phyloP scores from a whole-genome alignment of 176 grass and related monocot genomes.

The Dendrocalamus sinicus region DNA sequence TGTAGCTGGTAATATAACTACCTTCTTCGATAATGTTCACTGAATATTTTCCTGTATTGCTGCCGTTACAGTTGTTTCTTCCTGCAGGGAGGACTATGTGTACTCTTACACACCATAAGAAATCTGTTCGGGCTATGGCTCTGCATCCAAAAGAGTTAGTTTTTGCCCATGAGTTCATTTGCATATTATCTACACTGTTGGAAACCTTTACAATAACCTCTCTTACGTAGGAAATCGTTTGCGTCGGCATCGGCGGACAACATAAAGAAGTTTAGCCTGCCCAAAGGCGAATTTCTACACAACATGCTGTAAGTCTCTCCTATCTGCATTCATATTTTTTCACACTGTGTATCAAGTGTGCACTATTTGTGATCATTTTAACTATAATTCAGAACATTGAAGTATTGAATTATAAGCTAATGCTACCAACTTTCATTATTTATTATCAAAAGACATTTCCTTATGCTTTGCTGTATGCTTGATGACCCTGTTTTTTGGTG shows the following conservation, averaged over 20 bases:
- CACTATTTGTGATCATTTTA: no score
- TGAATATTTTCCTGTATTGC: no score
- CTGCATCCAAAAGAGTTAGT: slow-evolving; percentile 92
- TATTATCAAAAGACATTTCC: no score
- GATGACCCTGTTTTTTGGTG: no score
- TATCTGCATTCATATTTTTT: neutral
- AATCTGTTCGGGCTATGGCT: slow-evolving; percentile 92
- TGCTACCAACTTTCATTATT: no score
- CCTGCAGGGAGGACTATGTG: slow-evolving; percentile 86
- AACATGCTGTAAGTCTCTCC: slow-evolving; percentile 88
- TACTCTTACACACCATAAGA: slow-evolving; percentile 97
- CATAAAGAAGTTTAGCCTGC: slow-evolving; percentile 91
- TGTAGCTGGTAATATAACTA: no score
- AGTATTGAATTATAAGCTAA: no score
- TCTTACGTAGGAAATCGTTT: slow-evolving; percentile 74
- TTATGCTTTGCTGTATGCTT: no score
- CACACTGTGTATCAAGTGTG: no score
- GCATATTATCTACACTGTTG: slow-evolving; percentile 15
- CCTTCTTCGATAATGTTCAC: no score
- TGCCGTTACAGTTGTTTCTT: no score
- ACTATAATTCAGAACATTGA: no score
- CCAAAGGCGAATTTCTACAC: slow-evolving; percentile 94
- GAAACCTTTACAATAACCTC: slow-evolving; percentile 19
- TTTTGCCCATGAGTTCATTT: slow-evolving; percentile 30
- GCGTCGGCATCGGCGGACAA: slow-evolving; percentile 95